phyloP scores from a whole-genome alignment of 768 basidiomycete genomes.

The Boletus fagicola region DNA sequence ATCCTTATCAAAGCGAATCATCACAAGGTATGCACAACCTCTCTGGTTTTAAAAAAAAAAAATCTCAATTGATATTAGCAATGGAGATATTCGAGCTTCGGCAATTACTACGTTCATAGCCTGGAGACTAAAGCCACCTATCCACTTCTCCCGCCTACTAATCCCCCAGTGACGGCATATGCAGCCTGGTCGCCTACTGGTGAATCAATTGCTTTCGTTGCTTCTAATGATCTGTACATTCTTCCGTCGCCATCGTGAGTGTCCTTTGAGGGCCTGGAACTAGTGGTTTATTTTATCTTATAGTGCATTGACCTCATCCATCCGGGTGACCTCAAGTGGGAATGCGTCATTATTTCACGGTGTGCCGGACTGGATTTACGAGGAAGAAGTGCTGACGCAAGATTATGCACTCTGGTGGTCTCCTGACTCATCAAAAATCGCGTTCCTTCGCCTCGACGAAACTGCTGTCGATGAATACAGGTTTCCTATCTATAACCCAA shows the following conservation, averaged over 20 bases:
- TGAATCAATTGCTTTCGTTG: slow-evolving; percentile 84
- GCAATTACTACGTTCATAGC: slow-evolving; percentile 92
- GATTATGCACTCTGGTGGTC: slow-evolving; percentile 91
- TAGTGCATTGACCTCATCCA: slow-evolving; percentile 44
- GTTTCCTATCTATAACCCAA: slow-evolving; percentile 92
- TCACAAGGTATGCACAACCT: slow-evolving; percentile 52
- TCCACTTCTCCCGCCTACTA: slow-evolving; percentile 64
- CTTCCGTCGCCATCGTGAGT: slow-evolving; percentile 64
- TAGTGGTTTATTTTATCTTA: slow-evolving; percentile 6
- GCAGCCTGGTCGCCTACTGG: slow-evolving; percentile 85
- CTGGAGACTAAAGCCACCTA: slow-evolving; percentile 65
- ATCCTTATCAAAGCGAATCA: slow-evolving; percentile 77
- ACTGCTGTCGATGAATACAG: slow-evolving; percentile 80
- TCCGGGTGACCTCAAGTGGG: slow-evolving; percentile 80
- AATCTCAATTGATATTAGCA: slow-evolving; percentile 50
- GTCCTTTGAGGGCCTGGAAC: not conserved
- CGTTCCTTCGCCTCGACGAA: slow-evolving; percentile 88
- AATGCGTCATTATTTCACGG: slow-evolving; percentile 88
- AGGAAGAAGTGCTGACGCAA: slow-evolving; percentile 79
- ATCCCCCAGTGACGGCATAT: slow-evolving; percentile 72
- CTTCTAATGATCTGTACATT: slow-evolving; percentile 86
- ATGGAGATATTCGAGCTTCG: slow-evolving; percentile 91
- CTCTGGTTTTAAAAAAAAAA: too few species aligned
- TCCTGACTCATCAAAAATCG: slow-evolving; percentile 57
- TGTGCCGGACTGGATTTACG: slow-evolving; percentile 97